A percentile compares a stretch with the other conserved stretches of the same genome.
phyloP scores from a whole-genome alignment of 2,329 filamentous ascomycete species.

The Cercospora sp. region DNA sequence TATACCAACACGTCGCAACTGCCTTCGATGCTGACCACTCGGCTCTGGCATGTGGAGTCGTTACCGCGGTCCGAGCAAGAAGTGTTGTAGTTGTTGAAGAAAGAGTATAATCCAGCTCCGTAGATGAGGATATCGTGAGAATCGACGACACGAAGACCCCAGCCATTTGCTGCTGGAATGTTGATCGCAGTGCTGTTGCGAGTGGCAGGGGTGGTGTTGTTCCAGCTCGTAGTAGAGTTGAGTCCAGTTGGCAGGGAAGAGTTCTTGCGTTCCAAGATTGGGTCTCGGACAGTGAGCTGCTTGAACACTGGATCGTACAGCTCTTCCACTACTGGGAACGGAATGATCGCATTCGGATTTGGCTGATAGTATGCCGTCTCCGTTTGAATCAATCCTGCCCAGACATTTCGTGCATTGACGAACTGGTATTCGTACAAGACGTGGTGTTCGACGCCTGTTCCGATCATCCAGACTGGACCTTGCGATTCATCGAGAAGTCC shows the following conservation, averaged over 20 bases:
- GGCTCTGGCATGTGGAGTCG: slow-evolving; percentile 49
- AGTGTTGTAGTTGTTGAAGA: neutral
- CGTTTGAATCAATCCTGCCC: neutral
- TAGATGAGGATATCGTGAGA: neutral
- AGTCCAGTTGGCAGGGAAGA: neutral
- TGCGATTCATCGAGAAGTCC: slow-evolving; percentile 78
- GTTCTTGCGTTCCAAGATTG: neutral
- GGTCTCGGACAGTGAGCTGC: neutral
- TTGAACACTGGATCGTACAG: neutral
- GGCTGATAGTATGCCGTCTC: neutral
- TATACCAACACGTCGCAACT: slow-evolving; percentile 47
- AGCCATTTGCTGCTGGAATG: neutral
- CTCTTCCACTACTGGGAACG: neutral
- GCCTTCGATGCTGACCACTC: slow-evolving; percentile 51
- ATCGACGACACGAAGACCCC: neutral
- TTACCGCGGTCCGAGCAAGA: slow-evolving; percentile 44
- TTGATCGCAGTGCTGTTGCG: neutral
- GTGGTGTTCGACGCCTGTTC: neutral
- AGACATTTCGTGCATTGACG: neutral
- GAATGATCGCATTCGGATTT: neutral
- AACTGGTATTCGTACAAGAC: neutral
- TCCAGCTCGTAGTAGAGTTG: neutral
- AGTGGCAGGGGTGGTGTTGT: neutral
- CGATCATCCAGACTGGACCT: neutral
- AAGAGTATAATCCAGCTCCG: neutral